Evolutionary conservation across 2,329 filamentous ascomycete species (phyloP), one percentile per base, ranked within the genome.

Genomic region (Aspergillus flavus): DNA sequence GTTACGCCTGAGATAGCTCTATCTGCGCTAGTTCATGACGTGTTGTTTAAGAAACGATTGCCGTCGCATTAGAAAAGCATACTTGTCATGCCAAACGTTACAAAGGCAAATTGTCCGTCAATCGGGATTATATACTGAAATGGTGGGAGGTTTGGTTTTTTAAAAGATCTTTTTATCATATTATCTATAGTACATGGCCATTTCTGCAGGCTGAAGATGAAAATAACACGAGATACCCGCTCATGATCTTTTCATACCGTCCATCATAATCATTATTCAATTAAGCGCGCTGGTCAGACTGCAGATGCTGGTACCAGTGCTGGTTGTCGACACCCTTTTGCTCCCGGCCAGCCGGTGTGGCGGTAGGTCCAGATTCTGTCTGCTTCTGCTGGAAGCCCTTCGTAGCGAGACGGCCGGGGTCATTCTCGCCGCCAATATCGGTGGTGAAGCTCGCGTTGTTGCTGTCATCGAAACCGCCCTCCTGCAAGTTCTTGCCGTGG

Each of bases 381-480:
- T 68, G 73, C 19, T 55, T 65, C 14, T 68, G 73, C 68, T 78
- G 71, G 67, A 79, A 78, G 41, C 71, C 68, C 34, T 69, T 71
- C 68, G 79, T 73, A 7, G 85, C 86, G 21, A 76, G 69, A 34
- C 86, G 77, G 3, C 81, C 82, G 3, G 87, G 86, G 68, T 89
- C 87, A 46, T 86, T 79, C 65, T 82, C 74, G 2, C 79, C 79
- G 2, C 86, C 86, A 64, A 88, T 83, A 28, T 86, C 82, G 16
- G 76, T 74, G 28, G 71, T 81, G 72, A 82, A 87, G 69, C 82
- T 85, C 39, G 81, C 82, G 63, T 86, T 86, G 26, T 78, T 77
- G 10, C 73, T 75, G 50, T 78, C 73, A 32, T 73, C 69, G 62
- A 83, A 81, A 1, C 77, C 81, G 28, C 81, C 82, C 65, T 86